Conservation (phyloP, 106 monocot species). For the Dioscorea alata region DNA sequence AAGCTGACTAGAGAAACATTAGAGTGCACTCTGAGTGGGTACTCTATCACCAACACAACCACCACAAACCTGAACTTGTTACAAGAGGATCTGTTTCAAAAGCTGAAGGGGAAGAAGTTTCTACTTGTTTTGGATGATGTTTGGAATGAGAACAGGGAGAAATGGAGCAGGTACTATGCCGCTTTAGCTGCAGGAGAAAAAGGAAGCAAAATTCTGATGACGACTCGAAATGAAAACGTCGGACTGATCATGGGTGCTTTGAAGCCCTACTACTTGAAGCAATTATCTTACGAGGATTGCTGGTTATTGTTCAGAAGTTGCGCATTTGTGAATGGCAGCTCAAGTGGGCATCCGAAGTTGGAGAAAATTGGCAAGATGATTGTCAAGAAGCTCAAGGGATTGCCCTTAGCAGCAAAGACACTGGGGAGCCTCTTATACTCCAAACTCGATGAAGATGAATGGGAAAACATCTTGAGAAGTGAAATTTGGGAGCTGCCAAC, state of each 20-base stretch:
- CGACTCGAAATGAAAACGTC: constrained; percentile 25
- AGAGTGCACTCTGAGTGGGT: constrained; percentile 14
- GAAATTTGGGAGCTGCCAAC: constrained; percentile 7
- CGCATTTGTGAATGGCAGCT: constrained; percentile 22
- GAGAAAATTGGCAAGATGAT: constrained; percentile 9
- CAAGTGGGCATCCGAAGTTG: neutral
- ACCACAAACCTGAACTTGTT: constrained; percentile 34
- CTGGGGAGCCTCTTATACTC: constrained; percentile 10
- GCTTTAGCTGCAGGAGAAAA: constrained; percentile 8
- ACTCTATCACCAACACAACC: neutral
- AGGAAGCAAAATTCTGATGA: constrained; percentile 34
- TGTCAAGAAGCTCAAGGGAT: constrained; percentile 13
- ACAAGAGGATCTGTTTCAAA: constrained; percentile 24
- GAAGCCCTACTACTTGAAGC: constrained; percentile 15
- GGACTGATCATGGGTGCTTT: constrained; percentile 15
- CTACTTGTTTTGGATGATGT: constrained; percentile 42
- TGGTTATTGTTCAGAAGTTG: constrained; percentile 27
- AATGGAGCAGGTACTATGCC: constrained; percentile 17
- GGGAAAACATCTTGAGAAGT: constrained; percentile 9
- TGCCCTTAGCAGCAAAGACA: constrained; percentile 8
- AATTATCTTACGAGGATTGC: constrained; percentile 26
- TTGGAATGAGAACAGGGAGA: constrained; percentile 21
- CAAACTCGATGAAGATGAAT: constrained; percentile 7
- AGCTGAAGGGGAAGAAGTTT: constrained; percentile 21
- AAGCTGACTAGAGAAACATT: constrained; percentile 40